phyloP scores from a whole-genome alignment of 441 rosid genomes.

The Populus hybrid region DNA sequence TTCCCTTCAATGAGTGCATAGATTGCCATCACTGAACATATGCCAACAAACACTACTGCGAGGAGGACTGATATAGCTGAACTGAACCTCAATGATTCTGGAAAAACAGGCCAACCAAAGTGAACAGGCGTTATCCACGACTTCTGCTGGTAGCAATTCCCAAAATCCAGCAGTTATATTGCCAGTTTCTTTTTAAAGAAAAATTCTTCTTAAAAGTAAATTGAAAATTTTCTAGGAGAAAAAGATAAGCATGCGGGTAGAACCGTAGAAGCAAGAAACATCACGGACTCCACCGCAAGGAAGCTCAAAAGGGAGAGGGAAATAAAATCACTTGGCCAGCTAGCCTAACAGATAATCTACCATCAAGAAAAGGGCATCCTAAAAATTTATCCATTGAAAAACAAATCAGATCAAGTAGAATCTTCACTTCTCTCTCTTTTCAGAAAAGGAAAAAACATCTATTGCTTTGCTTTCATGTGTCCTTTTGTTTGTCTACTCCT shows the following conservation, averaged over 20 bases:
- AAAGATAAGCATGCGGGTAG: not conserved
- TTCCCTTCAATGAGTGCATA: conserved; percentile 54
- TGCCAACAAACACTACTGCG: conserved; percentile 68
- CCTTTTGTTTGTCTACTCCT: not conserved
- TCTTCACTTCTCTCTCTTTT: too few relatives aligned
- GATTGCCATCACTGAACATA: conserved; percentile 68
- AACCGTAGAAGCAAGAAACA: not conserved
- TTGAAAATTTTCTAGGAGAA: too few relatives aligned
- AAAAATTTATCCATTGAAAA: too few relatives aligned
- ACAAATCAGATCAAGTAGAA: too few relatives aligned
- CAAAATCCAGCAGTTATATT: not conserved
- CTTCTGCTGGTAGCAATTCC: not conserved
- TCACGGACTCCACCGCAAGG: not conserved
- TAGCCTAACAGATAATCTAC: too few relatives aligned
- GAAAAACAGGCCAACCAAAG: conserved; percentile 14
- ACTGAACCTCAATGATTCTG: conserved; percentile 70
- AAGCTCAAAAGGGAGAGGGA: too few relatives aligned
- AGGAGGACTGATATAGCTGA: conserved; percentile 76
- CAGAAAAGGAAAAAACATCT: too few relatives aligned
- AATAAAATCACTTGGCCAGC: too few relatives aligned
- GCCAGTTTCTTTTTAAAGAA: not conserved
- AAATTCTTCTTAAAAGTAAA: not conserved
- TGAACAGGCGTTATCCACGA: not conserved
- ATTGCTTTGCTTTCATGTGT: not conserved
- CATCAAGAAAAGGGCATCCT: too few relatives aligned